Conservation (phyloP, 202 grass and related monocot species). For the Sporobolus alterniflorus region DNA sequence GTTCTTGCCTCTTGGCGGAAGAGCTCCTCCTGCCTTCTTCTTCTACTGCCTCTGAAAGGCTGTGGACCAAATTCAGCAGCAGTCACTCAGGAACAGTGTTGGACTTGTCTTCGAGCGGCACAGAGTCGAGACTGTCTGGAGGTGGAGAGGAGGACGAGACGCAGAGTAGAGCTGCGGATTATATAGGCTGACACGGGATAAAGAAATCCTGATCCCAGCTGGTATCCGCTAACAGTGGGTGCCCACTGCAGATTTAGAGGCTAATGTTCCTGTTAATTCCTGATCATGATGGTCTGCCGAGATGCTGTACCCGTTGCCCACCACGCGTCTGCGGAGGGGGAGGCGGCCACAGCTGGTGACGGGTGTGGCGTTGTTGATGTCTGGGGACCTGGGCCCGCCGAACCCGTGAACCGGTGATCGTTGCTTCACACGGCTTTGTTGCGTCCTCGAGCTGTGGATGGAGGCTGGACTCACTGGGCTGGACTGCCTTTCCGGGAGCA, state of each 20-base stretch:
- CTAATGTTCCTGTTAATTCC: conserved; percentile 11
- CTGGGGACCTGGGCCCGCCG: conserved; percentile 10
- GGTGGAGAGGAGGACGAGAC: not conserved
- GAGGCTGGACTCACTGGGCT: not conserved
- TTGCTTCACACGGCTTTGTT: conserved; percentile 18
- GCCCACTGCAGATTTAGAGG: conserved; percentile 15
- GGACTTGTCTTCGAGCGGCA: conserved; percentile 31
- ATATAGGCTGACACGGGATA: conserved; percentile 27
- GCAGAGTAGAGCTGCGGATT: not conserved
- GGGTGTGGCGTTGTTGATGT: not conserved
- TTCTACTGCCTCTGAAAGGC: not conserved
- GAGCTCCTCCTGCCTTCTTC: not conserved
- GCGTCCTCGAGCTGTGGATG: not conserved
- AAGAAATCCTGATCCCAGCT: conserved; percentile 19
- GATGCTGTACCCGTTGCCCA: conserved; percentile 4
- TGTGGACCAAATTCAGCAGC: conserved; percentile 34
- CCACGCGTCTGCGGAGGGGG: conserved; percentile 19
- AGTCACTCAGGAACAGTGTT: conserved; percentile 34
- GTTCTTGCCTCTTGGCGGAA: not conserved
- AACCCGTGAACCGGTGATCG: not conserved
- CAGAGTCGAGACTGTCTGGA: conserved; percentile 21
- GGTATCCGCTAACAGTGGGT: conserved; percentile 27
- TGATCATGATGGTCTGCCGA: not conserved
- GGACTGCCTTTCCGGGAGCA: conserved; percentile 10
- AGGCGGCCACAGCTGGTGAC: conserved; percentile 40